phyloP scores from a whole-genome alignment of 345 rosid species.

The Salix caprea region DNA sequence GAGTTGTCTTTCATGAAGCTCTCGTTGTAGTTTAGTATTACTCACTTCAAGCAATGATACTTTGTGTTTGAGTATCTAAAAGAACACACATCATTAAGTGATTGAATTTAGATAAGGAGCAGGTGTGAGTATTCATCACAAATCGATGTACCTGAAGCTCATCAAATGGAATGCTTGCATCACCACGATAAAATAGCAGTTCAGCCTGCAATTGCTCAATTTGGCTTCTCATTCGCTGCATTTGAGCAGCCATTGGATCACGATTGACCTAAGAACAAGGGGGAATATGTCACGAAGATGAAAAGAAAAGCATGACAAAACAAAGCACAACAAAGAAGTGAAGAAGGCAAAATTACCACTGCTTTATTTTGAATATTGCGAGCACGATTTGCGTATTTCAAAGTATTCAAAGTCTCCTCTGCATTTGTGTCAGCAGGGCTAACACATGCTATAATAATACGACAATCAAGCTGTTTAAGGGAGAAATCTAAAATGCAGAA shows the following conservation, averaged over 20 bases:
- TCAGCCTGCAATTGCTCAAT: slow-evolving; percentile 92
- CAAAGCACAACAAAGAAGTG: not conserved
- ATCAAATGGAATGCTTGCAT: slow-evolving; percentile 57
- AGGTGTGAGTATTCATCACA: not conserved
- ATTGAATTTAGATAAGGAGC: slow-evolving; percentile 1
- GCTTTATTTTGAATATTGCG: slow-evolving; percentile 98
- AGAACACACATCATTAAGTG: slow-evolving; percentile 14
- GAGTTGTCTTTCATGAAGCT: slow-evolving; percentile 64
- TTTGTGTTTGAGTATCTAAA: slow-evolving; percentile 79
- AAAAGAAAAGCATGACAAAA: not conserved
- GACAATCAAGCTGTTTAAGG: not conserved
- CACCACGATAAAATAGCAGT: slow-evolving; percentile 75
- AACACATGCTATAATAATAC: slow-evolving; percentile 67
- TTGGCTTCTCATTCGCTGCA: slow-evolving; percentile 89
- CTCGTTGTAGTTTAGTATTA: slow-evolving; percentile 65
- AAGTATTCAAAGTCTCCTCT: slow-evolving; percentile 91
- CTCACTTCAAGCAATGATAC: slow-evolving; percentile 83
- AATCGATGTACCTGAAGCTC: slow-evolving; percentile 68
- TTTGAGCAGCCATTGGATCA: slow-evolving; percentile 74
- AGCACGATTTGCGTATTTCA: slow-evolving; percentile 96
- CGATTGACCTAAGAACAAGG: slow-evolving; percentile 59
- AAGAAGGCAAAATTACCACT: slow-evolving; percentile 48
- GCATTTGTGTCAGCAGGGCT: slow-evolving; percentile 99
- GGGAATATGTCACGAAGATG: not conserved
- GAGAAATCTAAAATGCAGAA: not conserved